Evolutionary conservation across 1,284 basidiomycete species (phyloP), one percentile per base, ranked within the genome.

Genomic region (Ustilago loliicola): DNA sequence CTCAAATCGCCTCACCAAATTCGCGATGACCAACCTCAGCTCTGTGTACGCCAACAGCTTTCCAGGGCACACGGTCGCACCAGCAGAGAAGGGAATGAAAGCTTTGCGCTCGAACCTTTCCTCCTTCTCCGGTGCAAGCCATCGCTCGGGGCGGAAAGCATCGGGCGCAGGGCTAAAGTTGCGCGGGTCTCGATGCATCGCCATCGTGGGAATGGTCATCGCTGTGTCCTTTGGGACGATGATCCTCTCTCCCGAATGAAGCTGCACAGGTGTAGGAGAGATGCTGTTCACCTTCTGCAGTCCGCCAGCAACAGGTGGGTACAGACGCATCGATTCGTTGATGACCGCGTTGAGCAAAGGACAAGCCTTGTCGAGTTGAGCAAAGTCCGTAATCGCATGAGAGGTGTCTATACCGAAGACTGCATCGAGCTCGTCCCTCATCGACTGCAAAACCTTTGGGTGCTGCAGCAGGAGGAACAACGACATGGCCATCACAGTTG

Each of bases 301-400:
- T 1, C 72, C 72, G 9, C 45, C 40, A 7, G 70, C 47, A 0
- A 72, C 56, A 8, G 56, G 45, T 15, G 72, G 72, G 23, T 45
- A 67, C 17, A 75, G 50, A 10, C 72, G 61, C 32, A 75, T 45
- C 8, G 72, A 47, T 47, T 75, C 72, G 40, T 72, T 60, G 61
- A 75, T 66, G n/a, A 27, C 34, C 36, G 68, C 72, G 21, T 65
- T 72, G 17, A 75, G 57, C 15, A 66, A 34, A 1, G 69, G 56
- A 27, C 69, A 66, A 8, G 21, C 11, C 23, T 57, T 25, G 32
- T 64, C 36, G 25, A 52, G 30, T 15, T 11, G n/a, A 21, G 40
- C 21, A 40, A 68, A 57, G 38, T 68, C 68, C 36, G 32, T 36
- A 17, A 61, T 48, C 17, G n/a, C 25, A 13, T 58, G 25, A 5